Percentiles rank a stretch among this genome's conserved stretches.
Evolutionary conservation across 495 filamentous ascomycete genomes (phyloP).

Genomic region (Penicillium arizonense): DNA sequence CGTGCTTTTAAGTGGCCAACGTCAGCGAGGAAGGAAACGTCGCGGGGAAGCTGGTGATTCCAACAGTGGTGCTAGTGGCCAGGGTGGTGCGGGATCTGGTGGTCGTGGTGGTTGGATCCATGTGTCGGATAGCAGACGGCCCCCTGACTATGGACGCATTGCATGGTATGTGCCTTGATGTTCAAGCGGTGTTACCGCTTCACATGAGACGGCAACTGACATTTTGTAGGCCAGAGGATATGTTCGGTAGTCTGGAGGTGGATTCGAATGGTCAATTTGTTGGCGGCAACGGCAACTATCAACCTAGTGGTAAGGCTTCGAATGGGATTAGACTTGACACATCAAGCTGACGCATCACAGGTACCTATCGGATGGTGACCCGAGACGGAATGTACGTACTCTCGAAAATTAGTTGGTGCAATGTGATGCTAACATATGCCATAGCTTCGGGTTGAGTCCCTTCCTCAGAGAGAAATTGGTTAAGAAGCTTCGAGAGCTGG

Average conservation of each 20-base stretch:
- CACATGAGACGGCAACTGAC: constrained; percentile 10
- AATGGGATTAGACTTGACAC: not conserved
- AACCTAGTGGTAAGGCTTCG: constrained; percentile 49
- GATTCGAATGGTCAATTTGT: constrained; percentile 74
- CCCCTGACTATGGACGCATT: constrained; percentile 88
- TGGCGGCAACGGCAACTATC: constrained; percentile 55
- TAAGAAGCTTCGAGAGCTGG: constrained; percentile 41
- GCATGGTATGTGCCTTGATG: constrained; percentile 52
- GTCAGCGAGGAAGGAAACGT: constrained; percentile 29
- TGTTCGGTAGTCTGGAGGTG: constrained; percentile 88
- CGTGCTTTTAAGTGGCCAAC: constrained; percentile 51
- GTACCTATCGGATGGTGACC: constrained; percentile 56
- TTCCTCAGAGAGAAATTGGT: constrained; percentile 58
- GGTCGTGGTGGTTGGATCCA: constrained; percentile 88
- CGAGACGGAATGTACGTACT: constrained; percentile 58
- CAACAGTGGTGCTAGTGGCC: constrained; percentile 72
- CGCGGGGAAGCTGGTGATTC: constrained; percentile 52
- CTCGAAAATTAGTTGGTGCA: not conserved
- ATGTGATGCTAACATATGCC: constrained; percentile 14
- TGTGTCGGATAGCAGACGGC: constrained; percentile 76
- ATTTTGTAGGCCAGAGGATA: constrained; percentile 68
- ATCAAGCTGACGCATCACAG: constrained; percentile 22
- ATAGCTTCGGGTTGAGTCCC: constrained; percentile 53
- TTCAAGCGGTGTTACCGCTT: not conserved
- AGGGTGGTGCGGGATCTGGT: constrained; percentile 80